Conservation (phyloP, 352 stramenopile genomes). For the Bremia lactucae region DNA sequence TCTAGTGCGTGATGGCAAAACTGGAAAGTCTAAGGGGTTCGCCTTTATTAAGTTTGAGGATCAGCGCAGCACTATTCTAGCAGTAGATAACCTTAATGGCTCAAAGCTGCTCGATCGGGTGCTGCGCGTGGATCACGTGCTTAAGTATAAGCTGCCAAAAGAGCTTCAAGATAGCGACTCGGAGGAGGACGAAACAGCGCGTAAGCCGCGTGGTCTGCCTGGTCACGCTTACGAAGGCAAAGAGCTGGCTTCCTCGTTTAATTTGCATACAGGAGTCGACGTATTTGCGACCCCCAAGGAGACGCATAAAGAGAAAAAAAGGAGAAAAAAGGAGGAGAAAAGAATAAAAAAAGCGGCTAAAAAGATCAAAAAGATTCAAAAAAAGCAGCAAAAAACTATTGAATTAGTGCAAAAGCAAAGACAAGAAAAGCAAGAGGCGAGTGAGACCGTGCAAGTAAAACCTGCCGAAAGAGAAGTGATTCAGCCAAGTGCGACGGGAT, state of each 20-base stretch:
- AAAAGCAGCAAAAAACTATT: constrained; percentile 38
- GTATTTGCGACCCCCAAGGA: constrained; percentile 64
- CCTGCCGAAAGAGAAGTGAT: neutral
- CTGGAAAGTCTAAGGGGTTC: constrained; percentile 94
- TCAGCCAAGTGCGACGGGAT: constrained; percentile 44
- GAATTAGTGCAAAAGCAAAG: constrained; percentile 35
- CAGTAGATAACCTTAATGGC: constrained; percentile 96
- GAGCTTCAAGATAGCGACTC: constrained; percentile 75
- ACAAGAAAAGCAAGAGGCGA: constrained; percentile 22
- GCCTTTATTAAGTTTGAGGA: constrained; percentile 97
- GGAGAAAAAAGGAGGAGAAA: constrained; percentile 46
- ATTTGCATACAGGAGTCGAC: constrained; percentile 71
- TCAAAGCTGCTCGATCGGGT: constrained; percentile 85
- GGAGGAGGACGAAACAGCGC: constrained; percentile 27
- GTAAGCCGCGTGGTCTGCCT: constrained; percentile 37
- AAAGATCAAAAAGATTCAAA: constrained; percentile 39
- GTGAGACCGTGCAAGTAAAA: constrained; percentile 6
- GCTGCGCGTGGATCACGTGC: constrained; percentile 94
- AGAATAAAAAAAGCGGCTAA: constrained; percentile 39
- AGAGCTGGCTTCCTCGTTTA: constrained; percentile 55
- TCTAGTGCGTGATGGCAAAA: constrained; percentile 92
- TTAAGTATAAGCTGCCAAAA: constrained; percentile 95
- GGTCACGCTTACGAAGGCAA: constrained; percentile 86
- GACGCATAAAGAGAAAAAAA: constrained; percentile 46
- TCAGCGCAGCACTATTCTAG: constrained; percentile 91